Percentiles rank a stretch among this genome's conserved stretches.
Evolutionary conservation across 225 moss, liverwort and hornwort genomes (phyloP).

Genomic region (Marchantia paleacea): DNA sequence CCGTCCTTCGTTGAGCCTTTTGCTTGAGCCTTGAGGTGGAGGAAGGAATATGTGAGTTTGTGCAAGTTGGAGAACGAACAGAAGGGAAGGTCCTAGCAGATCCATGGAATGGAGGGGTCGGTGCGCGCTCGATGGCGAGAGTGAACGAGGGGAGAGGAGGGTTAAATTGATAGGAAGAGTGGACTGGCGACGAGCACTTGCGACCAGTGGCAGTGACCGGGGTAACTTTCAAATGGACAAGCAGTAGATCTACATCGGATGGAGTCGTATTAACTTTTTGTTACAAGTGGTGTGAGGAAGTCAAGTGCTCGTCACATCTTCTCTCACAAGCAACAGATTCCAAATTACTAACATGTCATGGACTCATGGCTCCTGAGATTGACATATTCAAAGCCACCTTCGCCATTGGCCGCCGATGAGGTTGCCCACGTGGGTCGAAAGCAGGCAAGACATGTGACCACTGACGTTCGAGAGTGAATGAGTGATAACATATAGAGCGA

Average conservation of each 20-base stretch:
- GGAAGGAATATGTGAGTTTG: too few species aligned
- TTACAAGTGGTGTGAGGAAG: not conserved
- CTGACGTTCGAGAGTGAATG: conserved; percentile 7
- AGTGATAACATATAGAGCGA: not conserved
- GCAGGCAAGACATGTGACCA: conserved; percentile 9
- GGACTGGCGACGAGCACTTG: too few species aligned
- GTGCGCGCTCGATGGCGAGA: too few species aligned
- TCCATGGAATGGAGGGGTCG: too few species aligned
- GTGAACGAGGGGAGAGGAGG: too few species aligned
- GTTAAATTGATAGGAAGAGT: too few species aligned
- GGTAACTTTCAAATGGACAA: not conserved
- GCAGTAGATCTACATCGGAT: conserved; percentile 2
- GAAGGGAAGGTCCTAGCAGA: too few species aligned
- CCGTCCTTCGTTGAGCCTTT: too few species aligned
- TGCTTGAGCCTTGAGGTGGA: too few species aligned
- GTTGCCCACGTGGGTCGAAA: conserved; percentile 2
- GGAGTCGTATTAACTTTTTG: not conserved
- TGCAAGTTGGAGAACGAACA: too few species aligned
- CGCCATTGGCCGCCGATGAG: not conserved
- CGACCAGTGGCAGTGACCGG: not conserved
- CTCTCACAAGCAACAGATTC: conserved; percentile 1
- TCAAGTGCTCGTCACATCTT: not conserved
- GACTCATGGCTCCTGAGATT: not conserved
- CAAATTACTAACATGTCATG: conserved; percentile 3
- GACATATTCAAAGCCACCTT: conserved; percentile 4